Base-by-base conservation (phyloP, 2,329 filamentous ascomycete genomes). In the Cercospora berteroae region DNA sequence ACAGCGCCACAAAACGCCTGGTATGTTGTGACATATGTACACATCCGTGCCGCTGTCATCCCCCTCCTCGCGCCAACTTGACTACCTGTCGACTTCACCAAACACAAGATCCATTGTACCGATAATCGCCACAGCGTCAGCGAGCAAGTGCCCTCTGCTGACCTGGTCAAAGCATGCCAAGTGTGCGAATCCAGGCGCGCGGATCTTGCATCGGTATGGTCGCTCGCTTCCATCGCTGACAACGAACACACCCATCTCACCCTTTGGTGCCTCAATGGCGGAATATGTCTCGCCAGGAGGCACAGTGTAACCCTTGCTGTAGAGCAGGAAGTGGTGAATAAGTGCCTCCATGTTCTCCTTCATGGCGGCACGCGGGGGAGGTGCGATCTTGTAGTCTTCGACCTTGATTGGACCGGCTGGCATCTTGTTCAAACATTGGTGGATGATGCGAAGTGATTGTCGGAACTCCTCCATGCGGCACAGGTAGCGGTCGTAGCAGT, bases 291-390 rank as follows among this genome's bases (percentile, higher is more conserved):
- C 95, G 70, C 95, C 96, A 7, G 96, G 95, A 52, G 95, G 95
- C 4, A 99, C 95, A 55, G 93, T 88, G 82, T 99, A 99, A 67
- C 95, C 95, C 87, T 99, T 99, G 81, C 94, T 98, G 85, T 94
- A 99, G 63, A 99, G 89, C 73, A 99, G 84, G 87, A 99, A 99
- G 85, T 99, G 95, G 84, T 99, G 95, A 79, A 99, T 99, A 52
- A 99, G 88, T 44, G 95, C 94, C 84, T 99, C 95, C 96, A 99
- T 99, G 85, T 99, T 99, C 88, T 99, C 95, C 88, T 99, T 99
- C 95, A 99, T 99, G 77, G 95, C 95, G 55, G 92, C 86, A 77
- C 95, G 90, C n/a, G 95, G 96, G 70, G 95, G 95, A 23, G 95
- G 95, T 2, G 92, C 91, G 77, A 99, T 88, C 88, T 99, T 99